Evolutionary conservation across 306 rosid genomes (phyloP).

Genomic region (Dalbergia oliveri): DNA sequence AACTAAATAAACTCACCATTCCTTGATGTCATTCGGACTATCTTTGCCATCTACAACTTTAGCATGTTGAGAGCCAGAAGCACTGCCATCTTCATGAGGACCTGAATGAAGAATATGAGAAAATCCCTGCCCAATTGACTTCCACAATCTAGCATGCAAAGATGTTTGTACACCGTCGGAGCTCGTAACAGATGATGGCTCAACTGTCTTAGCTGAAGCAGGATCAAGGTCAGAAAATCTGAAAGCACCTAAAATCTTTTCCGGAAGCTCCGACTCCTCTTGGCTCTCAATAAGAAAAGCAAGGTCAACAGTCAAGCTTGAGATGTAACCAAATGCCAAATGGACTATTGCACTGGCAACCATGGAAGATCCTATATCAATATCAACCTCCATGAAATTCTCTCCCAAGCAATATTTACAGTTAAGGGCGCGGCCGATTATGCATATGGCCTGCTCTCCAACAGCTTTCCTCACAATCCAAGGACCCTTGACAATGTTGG

Average conservation of each 20-base stretch:
- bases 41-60: constrained; percentile 50
- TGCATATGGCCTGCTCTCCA: constrained; percentile 91
- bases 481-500: constrained; percentile 84
- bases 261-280: constrained; percentile 81
- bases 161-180: constrained; percentile 56
- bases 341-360: constrained; percentile 90
- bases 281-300: constrained; percentile 90
- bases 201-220: constrained; percentile 65
- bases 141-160: constrained; percentile 71
- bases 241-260: constrained; percentile 74
- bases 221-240: constrained; percentile 83
- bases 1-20: constrained; percentile 51
- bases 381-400: constrained; percentile 85
- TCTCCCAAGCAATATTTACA: constrained; percentile 67
- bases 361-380: constrained; percentile 91
- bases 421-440: constrained; percentile 81
- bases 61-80: constrained; percentile 48
- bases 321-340: constrained; percentile 81
- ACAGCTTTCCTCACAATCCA: constrained; percentile 93
- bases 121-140: constrained; percentile 79
- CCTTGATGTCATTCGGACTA: constrained; percentile 37
- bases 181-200: constrained; percentile 48
- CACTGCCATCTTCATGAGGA: constrained; percentile 64
- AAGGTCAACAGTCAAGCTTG: constrained; percentile 76
- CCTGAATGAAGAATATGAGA: constrained; percentile 68